Base-by-base conservation (phyloP, 441 rosid genomes). In the Pelargonium fulgidum region DNA sequence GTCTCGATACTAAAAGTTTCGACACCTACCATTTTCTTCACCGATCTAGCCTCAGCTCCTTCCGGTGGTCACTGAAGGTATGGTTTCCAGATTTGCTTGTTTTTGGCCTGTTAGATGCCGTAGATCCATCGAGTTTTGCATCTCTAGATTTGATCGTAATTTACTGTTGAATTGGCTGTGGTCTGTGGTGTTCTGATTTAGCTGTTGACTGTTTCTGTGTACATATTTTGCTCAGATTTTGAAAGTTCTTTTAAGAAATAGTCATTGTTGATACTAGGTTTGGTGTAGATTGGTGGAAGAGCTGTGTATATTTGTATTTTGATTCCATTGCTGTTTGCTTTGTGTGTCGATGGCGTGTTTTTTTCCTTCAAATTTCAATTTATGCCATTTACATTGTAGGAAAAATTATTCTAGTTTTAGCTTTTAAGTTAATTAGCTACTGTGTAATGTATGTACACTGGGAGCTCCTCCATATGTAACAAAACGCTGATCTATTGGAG, bases 241-340 rank as follows among this genome's bases (percentile, higher is more conserved):
- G 8, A 1, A 7, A 24, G 19, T 56, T 56, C 24, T 19, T 17
- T 56, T 11, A 56, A 24, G 62, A 17, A 10, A 56, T 3, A 19
- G 62, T 56, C 12, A 56, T 17, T 56, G 62, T 56, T 11, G 1
- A n/a, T 16, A 7, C 62, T 56, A 24, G 62, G 5, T 56, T 56
- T 56, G 20, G 62, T 56, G 19, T 17, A 56, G 62, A 56, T 56
- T 56, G 7, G 62, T 56, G 62, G 62, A 56, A 19, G 62, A 17
- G 26, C 24, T 1, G 62, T 56, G 62, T 3, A 56, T 56, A 24
- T 56, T 56, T 56, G 62, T 4, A 10, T 56, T 56, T 56, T 17
- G 10, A 56, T 56, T 56, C 26, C 26, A 17, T 7, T 56, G 19
- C 12, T 56, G 12, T 8, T 56, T 7, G 22, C 1, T 56, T 12